These are phyloP conservation scores for Picochlorum sp. DNA, from an alignment of 139 green algal species.

Conservation along the genomic window DNA sequence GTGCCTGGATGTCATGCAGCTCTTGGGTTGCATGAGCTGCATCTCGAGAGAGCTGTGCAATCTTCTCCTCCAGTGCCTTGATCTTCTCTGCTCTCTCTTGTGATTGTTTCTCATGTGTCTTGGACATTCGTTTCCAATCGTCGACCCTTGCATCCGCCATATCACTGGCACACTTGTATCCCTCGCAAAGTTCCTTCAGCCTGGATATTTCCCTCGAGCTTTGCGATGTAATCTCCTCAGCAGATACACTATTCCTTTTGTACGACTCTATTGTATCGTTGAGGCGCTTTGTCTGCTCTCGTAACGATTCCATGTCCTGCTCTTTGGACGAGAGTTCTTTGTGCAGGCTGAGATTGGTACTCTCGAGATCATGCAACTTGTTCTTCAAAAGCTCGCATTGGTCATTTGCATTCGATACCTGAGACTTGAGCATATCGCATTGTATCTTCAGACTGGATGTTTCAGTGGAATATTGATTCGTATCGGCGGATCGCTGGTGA, in stretches of 20 bases:
- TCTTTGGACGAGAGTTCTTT: too few relatives aligned
- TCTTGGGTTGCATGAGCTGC: too few relatives aligned
- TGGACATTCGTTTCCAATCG: constrained; percentile 8
- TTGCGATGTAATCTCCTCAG: too few relatives aligned
- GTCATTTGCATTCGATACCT: neutral
- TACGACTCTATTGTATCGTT: too few relatives aligned
- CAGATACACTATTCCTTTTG: too few relatives aligned
- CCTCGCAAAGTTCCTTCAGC: neutral
- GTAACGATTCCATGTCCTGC: too few relatives aligned
- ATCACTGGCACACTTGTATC: constrained; percentile 9
- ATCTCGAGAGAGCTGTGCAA: neutral
- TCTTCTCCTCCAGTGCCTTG: neutral
- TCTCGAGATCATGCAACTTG: too few relatives aligned
- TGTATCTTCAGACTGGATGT: neutral
- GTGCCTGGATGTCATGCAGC: too few relatives aligned
- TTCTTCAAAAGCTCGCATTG: neutral
- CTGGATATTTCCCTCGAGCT: neutral
- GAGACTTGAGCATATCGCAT: neutral
- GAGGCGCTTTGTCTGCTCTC: too few relatives aligned
- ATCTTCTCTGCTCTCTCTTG: neutral
- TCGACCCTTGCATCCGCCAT: constrained; percentile 2
- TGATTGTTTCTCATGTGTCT: neutral
- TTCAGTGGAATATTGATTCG: neutral
- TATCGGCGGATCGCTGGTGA: neutral
- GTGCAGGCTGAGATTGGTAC: too few relatives aligned